These are phyloP conservation scores for Exophiala spinifera DNA, from an alignment of 2,329 filamentous ascomycete species.

Conservation along the genomic window DNA sequence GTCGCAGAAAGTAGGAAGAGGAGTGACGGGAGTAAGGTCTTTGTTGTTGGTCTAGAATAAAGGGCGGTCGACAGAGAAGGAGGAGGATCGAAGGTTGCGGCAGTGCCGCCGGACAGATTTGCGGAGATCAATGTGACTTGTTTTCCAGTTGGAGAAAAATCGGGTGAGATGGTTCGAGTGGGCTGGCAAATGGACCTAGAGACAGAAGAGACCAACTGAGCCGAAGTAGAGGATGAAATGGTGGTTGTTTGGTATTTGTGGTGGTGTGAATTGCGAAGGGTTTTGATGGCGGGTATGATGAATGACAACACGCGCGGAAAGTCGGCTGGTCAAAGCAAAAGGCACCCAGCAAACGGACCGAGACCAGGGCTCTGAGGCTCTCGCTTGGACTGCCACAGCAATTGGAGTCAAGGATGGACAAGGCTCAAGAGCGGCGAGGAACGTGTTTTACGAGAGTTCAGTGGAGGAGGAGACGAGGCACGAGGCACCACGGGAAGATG, in stretches of 20 bases:
- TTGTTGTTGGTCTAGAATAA: neutral
- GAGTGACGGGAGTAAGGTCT: neutral
- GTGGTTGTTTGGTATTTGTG: neutral
- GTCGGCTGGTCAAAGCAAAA: slow-evolving; percentile 17
- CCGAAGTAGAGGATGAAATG: neutral
- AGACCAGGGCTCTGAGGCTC: no score
- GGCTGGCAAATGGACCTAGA: neutral
- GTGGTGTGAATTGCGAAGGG: slow-evolving; percentile 9
- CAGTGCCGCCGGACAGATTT: neutral
- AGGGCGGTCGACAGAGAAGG: neutral
- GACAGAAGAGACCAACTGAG: neutral
- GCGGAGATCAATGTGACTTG: neutral
- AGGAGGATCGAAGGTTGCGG: neutral
- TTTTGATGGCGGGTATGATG: slow-evolving; percentile 7
- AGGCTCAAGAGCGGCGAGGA: no score
- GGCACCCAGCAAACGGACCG: neutral
- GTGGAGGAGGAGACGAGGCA: no score
- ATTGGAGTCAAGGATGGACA: no score
- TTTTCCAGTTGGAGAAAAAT: neutral
- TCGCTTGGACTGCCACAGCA: no score
- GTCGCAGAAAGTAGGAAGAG: no score
- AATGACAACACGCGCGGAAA: slow-evolving; percentile 19
- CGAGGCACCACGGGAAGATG: no score
- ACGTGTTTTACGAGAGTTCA: no score
- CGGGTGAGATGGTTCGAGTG: neutral